phyloP scores from a whole-genome alignment of 257 asterid species.

The Haberlea rhodopensis region DNA sequence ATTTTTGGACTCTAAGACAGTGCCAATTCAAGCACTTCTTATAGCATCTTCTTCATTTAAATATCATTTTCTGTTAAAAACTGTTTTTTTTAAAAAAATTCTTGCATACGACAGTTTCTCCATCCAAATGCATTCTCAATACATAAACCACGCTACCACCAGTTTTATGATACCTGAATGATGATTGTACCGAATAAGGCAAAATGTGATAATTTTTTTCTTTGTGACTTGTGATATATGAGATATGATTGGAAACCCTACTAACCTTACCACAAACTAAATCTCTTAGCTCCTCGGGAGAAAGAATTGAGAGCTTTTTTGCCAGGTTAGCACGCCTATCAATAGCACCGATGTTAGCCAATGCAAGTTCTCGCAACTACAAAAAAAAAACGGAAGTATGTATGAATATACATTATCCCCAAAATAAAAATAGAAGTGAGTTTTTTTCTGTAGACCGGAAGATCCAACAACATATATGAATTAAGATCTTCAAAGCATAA shows the following conservation, averaged over 20 bases:
- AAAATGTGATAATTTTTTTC: slow-evolving; percentile 1
- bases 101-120: not conserved
- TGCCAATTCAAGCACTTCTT: not conserved
- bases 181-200: not conserved
- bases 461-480: not conserved
- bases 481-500: too few relatives aligned
- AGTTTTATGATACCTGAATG: not conserved
- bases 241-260: slow-evolving; percentile 25
- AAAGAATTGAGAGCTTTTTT: slow-evolving; percentile 73
- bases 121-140: not conserved
- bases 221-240: slow-evolving; percentile 3
- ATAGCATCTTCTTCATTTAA: not conserved
- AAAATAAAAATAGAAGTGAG: not conserved
- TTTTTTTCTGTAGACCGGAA: not conserved
- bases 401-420: slow-evolving; percentile 13
- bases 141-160: not conserved
- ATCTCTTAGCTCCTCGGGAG: slow-evolving; percentile 83
- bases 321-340: slow-evolving; percentile 84
- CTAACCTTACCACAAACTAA: slow-evolving; percentile 86
- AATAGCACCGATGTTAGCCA: slow-evolving; percentile 90
- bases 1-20: too few relatives aligned
- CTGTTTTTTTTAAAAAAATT: not conserved
- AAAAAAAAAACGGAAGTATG: slow-evolving; percentile 23
- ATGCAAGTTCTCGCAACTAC: slow-evolving; percentile 86
- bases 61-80: not conserved